Conservation (phyloP, 208 protist species). For the Acanthamoeba castellanii region DNA sequence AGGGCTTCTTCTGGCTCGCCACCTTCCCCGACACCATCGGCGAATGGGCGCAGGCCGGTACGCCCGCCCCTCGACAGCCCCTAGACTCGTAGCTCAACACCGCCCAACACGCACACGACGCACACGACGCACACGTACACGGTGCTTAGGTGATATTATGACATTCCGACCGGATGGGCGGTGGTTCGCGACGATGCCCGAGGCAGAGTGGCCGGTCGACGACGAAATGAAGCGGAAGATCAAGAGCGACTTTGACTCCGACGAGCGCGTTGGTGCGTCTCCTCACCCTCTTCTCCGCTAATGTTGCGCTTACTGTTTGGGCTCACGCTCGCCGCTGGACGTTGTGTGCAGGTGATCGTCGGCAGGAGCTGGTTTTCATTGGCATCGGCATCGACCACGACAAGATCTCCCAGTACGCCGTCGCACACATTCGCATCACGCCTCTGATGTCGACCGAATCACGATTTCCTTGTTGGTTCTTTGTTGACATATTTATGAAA, state of each 20-base stretch:
- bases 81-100: too few species aligned
- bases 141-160: background rate
- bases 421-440: too few species aligned
- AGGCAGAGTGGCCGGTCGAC: constrained; percentile 19
- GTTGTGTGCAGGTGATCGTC: constrained; percentile 78
- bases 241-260: background rate
- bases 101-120: background rate
- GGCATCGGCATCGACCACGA: constrained; percentile 74
- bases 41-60: constrained; percentile 24
- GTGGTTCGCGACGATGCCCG: constrained; percentile 43
- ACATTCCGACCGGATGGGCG: background rate
- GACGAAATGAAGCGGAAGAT: background rate
- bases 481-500: too few species aligned
- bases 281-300: background rate
- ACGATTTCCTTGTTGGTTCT: too few species aligned
- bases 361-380: constrained; percentile 90
- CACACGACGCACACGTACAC: background rate
- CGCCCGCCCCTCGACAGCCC: background rate
- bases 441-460: too few species aligned
- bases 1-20: constrained; percentile 67
- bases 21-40: constrained; percentile 44
- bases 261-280: background rate
- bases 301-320: background rate
- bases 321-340: too few species aligned
- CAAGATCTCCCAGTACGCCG: constrained; percentile 33